A percentile compares a stretch with the other conserved stretches of the same genome.
Evolutionary conservation across 768 basidiomycete species (phyloP).

Genomic region (Lactarius pseudohatsudake): DNA sequence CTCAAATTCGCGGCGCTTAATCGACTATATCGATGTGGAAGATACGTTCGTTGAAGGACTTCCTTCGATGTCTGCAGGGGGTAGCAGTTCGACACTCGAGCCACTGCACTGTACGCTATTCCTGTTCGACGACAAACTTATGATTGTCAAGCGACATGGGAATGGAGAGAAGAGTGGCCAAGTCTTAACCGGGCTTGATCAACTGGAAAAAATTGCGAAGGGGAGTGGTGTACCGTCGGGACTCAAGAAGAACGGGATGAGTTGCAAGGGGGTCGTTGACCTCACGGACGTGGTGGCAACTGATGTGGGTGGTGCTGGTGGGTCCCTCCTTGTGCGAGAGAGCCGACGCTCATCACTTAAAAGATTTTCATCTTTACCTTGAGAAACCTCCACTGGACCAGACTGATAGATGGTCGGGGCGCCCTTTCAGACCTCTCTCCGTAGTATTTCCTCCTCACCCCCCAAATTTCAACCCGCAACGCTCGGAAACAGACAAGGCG

Average conservation of each 20-base stretch:
- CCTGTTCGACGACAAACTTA: constrained; percentile 90
- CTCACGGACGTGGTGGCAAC: constrained; percentile 80
- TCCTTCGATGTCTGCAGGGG: constrained; percentile 47
- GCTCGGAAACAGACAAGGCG: constrained; percentile 66
- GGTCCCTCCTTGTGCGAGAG: constrained; percentile 31
- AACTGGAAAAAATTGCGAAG: constrained; percentile 69
- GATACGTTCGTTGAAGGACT: constrained; percentile 61
- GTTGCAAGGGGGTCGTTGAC: constrained; percentile 82
- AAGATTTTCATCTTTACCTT: constrained; percentile 85
- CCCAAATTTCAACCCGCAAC: constrained; percentile 61
- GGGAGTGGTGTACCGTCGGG: constrained; percentile 58
- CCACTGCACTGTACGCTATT: constrained; percentile 84
- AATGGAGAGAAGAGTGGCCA: constrained; percentile 76
- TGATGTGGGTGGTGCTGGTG: constrained; percentile 85
- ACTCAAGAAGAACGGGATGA: constrained; percentile 78
- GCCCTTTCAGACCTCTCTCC: constrained; percentile 76
- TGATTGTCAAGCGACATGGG: constrained; percentile 84
- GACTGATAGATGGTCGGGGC: constrained; percentile 83
- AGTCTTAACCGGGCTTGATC: constrained; percentile 71
- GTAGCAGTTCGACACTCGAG: constrained; percentile 37
- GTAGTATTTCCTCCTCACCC: constrained; percentile 76
- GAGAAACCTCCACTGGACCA: constrained; percentile 82
- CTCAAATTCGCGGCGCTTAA: constrained; percentile 80
- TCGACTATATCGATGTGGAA: constrained; percentile 93
- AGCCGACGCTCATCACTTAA: constrained; percentile 18